phyloP scores from a whole-genome alignment of 305 asterid genomes.

The Fraxinus sp. region DNA sequence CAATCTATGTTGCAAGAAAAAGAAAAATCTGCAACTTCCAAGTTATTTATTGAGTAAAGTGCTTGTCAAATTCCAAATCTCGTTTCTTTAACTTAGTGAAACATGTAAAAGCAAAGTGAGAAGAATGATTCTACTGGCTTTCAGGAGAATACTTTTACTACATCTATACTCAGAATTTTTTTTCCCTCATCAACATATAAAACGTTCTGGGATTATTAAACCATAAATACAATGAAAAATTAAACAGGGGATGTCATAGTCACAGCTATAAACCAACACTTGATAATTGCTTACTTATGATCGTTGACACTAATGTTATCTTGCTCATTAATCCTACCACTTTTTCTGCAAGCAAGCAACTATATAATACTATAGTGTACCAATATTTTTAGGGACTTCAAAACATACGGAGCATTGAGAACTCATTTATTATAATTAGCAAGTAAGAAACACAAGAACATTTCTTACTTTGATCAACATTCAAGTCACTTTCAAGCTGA shows the following conservation, averaged over 20 bases:
- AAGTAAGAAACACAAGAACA: slow-evolving; percentile 7
- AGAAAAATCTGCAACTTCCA: not conserved
- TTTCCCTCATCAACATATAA: not conserved
- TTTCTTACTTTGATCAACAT: slow-evolving; percentile 65
- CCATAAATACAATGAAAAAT: not conserved
- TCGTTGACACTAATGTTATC: not conserved
- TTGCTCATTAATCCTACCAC: not conserved
- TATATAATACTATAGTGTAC: not conserved
- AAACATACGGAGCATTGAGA: not conserved
- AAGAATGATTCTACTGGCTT: not conserved
- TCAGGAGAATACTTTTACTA: not conserved
- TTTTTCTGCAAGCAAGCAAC: not conserved
- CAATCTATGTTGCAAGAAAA: not conserved
- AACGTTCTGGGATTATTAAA: not conserved
- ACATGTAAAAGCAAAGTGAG: not conserved
- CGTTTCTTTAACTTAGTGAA: slow-evolving; percentile 1
- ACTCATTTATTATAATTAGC: not conserved
- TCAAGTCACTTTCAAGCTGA: slow-evolving; percentile 76
- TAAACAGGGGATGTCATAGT: not conserved
- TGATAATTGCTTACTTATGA: not conserved
- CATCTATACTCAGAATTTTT: not conserved
- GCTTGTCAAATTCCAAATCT: not conserved
- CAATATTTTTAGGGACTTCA: not conserved
- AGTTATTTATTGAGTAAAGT: not conserved
- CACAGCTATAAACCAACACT: not conserved